phyloP scores from a whole-genome alignment of 768 basidiomycete species.

The Lactarius hengduanensis region DNA sequence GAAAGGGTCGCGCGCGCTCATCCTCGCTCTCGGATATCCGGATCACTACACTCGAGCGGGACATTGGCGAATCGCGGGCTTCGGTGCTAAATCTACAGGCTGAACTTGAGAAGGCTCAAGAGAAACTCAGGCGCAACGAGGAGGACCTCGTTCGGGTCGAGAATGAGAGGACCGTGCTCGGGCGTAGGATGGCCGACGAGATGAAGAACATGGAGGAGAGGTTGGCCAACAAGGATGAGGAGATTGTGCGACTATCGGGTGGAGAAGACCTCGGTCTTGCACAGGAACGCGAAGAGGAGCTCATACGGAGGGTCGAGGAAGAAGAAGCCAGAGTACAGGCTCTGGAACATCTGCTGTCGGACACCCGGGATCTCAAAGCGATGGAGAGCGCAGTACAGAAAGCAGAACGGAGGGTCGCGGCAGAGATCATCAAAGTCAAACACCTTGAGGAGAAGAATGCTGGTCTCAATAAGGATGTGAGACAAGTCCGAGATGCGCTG shows the following conservation, averaged over 20 bases:
- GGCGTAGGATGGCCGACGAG: slow-evolving; percentile 46
- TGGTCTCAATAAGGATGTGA: slow-evolving; percentile 55
- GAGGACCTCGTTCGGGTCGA: slow-evolving; percentile 49
- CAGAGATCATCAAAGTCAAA: slow-evolving; percentile 42
- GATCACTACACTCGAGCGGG: slow-evolving; percentile 52
- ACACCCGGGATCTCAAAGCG: slow-evolving; percentile 39
- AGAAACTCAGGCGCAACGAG: slow-evolving; percentile 50
- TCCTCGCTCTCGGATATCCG: slow-evolving; percentile 57
- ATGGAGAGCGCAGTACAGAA: slow-evolving; percentile 36
- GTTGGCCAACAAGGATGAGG: slow-evolving; percentile 59
- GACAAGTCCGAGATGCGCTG: slow-evolving; percentile 46
- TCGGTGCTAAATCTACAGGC: slow-evolving; percentile 45
- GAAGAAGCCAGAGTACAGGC: slow-evolving; percentile 65
- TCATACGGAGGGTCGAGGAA: slow-evolving; percentile 67
- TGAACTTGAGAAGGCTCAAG: slow-evolving; percentile 43
- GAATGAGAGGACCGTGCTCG: slow-evolving; percentile 58
- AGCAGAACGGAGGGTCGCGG: slow-evolving; percentile 35
- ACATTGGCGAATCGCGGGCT: slow-evolving; percentile 49
- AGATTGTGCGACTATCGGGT: slow-evolving; percentile 47
- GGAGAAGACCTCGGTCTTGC: slow-evolving; percentile 38
- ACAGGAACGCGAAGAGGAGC: slow-evolving; percentile 54
- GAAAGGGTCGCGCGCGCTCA: slow-evolving; percentile 45
- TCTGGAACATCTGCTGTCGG: slow-evolving; percentile 49
- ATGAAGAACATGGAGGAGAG: slow-evolving; percentile 44
- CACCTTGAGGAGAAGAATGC: slow-evolving; percentile 44